Evolutionary conservation across 768 basidiomycete species (phyloP).

Genomic region (Collybia mongolica): DNA sequence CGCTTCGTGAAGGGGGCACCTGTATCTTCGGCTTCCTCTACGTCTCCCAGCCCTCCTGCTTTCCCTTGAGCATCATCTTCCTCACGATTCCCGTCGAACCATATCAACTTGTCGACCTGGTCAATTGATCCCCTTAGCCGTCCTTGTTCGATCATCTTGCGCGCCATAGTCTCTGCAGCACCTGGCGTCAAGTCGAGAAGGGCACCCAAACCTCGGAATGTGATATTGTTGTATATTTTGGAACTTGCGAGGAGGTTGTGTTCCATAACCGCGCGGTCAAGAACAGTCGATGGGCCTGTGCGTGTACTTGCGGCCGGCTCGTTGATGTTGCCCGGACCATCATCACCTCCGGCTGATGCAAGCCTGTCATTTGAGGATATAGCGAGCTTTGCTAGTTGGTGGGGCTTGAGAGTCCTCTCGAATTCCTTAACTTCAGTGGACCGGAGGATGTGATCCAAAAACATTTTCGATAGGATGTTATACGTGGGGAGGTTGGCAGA

Average conservation of each 20-base stretch:
- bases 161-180: slow-evolving; percentile 95
- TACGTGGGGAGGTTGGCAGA: slow-evolving; percentile 75
- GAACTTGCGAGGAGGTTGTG: slow-evolving; percentile 97
- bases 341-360: slow-evolving; percentile 63
- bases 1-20: slow-evolving; percentile 89
- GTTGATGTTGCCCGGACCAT: slow-evolving; percentile 41
- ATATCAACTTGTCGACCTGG: slow-evolving; percentile 92
- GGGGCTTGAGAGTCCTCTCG: slow-evolving; percentile 80
- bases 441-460: slow-evolving; percentile 95
- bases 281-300: slow-evolving; percentile 91
- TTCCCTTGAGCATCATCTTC: slow-evolving; percentile 94
- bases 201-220: slow-evolving; percentile 89
- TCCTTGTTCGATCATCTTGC: slow-evolving; percentile 98
- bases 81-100: slow-evolving; percentile 85
- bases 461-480: slow-evolving; percentile 97
- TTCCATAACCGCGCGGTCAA: slow-evolving; percentile 98
- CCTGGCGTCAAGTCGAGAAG: slow-evolving; percentile 87
- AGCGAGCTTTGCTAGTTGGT: slow-evolving; percentile 91
- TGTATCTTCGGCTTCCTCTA: slow-evolving; percentile 85
- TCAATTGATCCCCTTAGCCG: slow-evolving; percentile 92
- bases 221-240: slow-evolving; percentile 97
- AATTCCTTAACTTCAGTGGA: slow-evolving; percentile 88
- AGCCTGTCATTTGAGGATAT: slow-evolving; percentile 82
- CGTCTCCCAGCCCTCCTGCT: slow-evolving; percentile 89
- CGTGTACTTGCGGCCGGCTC: slow-evolving; percentile 69